Conservation (phyloP, 345 rosid species). For the Conringia planisiliqua region DNA sequence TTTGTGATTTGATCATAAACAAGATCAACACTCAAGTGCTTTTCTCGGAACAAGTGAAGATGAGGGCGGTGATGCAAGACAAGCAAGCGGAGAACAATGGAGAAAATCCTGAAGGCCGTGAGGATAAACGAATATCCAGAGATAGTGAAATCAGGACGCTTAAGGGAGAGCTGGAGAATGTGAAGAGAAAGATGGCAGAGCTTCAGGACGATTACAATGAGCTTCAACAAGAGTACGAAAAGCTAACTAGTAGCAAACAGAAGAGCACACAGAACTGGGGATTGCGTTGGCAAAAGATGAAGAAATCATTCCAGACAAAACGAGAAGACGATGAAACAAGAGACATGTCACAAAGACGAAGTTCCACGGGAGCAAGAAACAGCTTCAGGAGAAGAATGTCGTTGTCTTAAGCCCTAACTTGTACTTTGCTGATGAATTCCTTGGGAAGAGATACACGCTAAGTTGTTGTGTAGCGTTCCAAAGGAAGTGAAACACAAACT, state of each 20-base stretch:
- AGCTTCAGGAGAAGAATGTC: slow-evolving; percentile 43
- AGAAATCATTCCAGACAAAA: slow-evolving; percentile 46
- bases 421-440: background rate
- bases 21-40: slow-evolving; percentile 50
- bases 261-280: slow-evolving; percentile 40
- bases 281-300: slow-evolving; percentile 51
- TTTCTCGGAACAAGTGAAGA: slow-evolving; percentile 79
- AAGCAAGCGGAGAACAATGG: slow-evolving; percentile 42
- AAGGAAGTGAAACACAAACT: too few species aligned
- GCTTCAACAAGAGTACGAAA: slow-evolving; percentile 60
- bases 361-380: slow-evolving; percentile 21
- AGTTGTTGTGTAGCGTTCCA: background rate
- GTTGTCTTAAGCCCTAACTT: slow-evolving; percentile 34
- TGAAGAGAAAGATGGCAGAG: slow-evolving; percentile 56
- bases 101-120: slow-evolving; percentile 40
- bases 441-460: background rate
- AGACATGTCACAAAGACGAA: slow-evolving; percentile 32
- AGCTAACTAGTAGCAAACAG: slow-evolving; percentile 46
- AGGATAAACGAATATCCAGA: slow-evolving; percentile 40
- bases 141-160: slow-evolving; percentile 48
- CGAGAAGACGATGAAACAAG: slow-evolving; percentile 39
- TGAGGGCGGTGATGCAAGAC: slow-evolving; percentile 62
- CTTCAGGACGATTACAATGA: slow-evolving; percentile 63
- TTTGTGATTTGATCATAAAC: background rate
- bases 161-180: slow-evolving; percentile 56